Base-by-base conservation (phyloP, 192 early-diverging fungal species). In the Coemansia sp. region DNA sequence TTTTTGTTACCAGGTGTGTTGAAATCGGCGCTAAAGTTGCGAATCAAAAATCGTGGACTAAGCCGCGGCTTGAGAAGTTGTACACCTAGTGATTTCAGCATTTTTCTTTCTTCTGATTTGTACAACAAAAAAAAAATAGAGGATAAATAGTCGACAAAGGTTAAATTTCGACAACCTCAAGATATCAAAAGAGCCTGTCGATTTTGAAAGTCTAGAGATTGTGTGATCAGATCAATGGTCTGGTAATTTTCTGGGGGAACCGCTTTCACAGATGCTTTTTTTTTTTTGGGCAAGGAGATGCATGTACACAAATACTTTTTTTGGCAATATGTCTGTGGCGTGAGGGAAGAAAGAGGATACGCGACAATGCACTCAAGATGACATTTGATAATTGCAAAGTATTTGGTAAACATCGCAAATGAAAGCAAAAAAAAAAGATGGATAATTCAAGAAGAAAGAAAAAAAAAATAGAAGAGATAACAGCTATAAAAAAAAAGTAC, bases 31-130 rank as follows among this genome's bases (percentile, higher is more conserved):
- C 71, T 60, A 40, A 66, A 65, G 20, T 3, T 46, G 31, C 71
- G 64, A 13, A 51, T 33, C 0, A 47, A 33, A 27, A 12, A 41
- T 13, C 31, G 63, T 2, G 22, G 22, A 18, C 29, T 52, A 24
- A 42, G 22, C 52, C 71, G 52, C 54, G 49, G 54, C 29, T 8
- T 55, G 43, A 49, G 43, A 12, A 67, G 22, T 4, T 57, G 42
- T 15, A 46, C 22, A 31, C 65, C 15, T 22, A 73, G 42, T 24
- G 57, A 18, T 47, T 41, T 62, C 42, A 73, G 59, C 71, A 73
- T 73, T 54, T 27, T 20, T 38, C 36, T 38, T 9, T 38, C 6
- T 5, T 38, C 36, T 38, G 36, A 38, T 38, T 38, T 38, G 36
- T 16, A 24, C 24, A n/a, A 55, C 18, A 67, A 52, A 61, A 31